phyloP scores from a whole-genome alignment of 257 asterid genomes.

The Agastache rugosa region DNA sequence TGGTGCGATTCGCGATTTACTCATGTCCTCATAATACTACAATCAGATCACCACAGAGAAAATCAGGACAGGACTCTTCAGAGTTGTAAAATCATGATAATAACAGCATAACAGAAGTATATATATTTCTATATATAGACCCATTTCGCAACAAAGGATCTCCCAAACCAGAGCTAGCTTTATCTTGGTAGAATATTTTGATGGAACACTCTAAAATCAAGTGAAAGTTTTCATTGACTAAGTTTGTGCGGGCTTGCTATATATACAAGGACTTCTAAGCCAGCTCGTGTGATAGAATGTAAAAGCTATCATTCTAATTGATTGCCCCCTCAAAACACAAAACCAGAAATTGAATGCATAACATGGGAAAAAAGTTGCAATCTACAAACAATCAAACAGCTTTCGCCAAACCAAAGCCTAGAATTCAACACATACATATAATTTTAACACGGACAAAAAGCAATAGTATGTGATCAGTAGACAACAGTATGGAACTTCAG shows the following conservation, averaged over 20 bases:
- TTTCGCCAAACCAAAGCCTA: conserved; percentile 7
- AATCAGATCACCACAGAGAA: conserved; percentile 45
- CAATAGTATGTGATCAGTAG: conserved; percentile 15
- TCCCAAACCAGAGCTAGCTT: conserved; percentile 21
- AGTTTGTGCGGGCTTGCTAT: conserved; percentile 11
- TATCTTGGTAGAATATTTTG: conserved; percentile 20
- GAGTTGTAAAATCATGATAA: conserved; percentile 23
- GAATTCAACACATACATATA: not conserved
- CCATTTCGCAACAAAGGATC: not conserved
- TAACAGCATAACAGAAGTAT: conserved; percentile 22
- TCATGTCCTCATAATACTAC: conserved; percentile 67
- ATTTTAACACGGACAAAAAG: conserved; percentile 4
- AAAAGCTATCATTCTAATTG: conserved; percentile 13
- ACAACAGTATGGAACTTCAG: not conserved
- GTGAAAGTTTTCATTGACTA: not conserved
- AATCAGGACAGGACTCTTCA: conserved; percentile 36
- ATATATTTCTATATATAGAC: not conserved
- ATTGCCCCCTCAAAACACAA: conserved; percentile 22
- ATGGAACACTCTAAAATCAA: conserved; percentile 19
- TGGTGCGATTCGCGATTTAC: conserved; percentile 51
- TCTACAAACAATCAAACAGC: conserved; percentile 4
- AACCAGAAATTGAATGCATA: not conserved
- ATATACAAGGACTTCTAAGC: conserved; percentile 15
- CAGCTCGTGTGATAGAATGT: conserved; percentile 16
- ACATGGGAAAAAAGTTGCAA: conserved; percentile 1